Percentiles rank a stretch among this genome's conserved stretches.
phyloP scores from a whole-genome alignment of 2,329 filamentous ascomycete genomes.

The Coniochaeta hoffmannii region DNA sequence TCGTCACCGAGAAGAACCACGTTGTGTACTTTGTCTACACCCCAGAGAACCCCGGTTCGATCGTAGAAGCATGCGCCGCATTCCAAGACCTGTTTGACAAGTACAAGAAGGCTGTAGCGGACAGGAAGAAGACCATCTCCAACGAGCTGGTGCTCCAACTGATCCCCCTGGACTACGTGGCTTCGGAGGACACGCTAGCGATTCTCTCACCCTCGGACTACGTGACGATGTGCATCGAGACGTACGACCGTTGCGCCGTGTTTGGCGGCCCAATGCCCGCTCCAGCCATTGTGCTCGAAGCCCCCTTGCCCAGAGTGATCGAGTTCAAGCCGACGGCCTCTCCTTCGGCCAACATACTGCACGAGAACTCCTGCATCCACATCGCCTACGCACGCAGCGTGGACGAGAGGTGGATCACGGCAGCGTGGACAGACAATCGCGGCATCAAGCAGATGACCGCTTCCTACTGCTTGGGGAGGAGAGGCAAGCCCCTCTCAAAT shows the following conservation, averaged over 20 bases:
- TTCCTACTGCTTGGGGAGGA: slow-evolving; percentile 63
- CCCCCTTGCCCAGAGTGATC: slow-evolving; percentile 60
- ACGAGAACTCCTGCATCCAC: slow-evolving; percentile 75
- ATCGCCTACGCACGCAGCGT: slow-evolving; percentile 70
- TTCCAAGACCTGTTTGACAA: slow-evolving; percentile 67
- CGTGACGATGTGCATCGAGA: slow-evolving; percentile 59
- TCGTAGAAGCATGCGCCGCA: slow-evolving; percentile 64
- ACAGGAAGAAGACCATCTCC: slow-evolving; percentile 35
- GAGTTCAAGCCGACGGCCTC: slow-evolving; percentile 65
- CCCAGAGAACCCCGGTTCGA: slow-evolving; percentile 50
- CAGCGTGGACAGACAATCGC: slow-evolving; percentile 72
- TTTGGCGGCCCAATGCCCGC: slow-evolving; percentile 52
- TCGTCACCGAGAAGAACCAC: slow-evolving; percentile 48
- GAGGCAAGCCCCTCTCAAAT: slow-evolving; percentile 42
- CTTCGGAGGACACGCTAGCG: slow-evolving; percentile 53
- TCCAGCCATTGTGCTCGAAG: slow-evolving; percentile 66
- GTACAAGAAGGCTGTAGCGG: slow-evolving; percentile 44
- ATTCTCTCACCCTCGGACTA: slow-evolving; percentile 56
- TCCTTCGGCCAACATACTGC: slow-evolving; percentile 64
- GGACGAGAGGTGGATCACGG: slow-evolving; percentile 71
- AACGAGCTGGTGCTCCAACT: slow-evolving; percentile 74
- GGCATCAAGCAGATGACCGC: slow-evolving; percentile 66
- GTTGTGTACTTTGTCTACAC: slow-evolving; percentile 73
- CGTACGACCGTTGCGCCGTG: slow-evolving; percentile 66
- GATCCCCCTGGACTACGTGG: slow-evolving; percentile 60